Evolutionary conservation across 1,284 basidiomycete species (phyloP), one percentile per base, ranked within the genome.

Genomic region (Papiliotrema terrestris): DNA sequence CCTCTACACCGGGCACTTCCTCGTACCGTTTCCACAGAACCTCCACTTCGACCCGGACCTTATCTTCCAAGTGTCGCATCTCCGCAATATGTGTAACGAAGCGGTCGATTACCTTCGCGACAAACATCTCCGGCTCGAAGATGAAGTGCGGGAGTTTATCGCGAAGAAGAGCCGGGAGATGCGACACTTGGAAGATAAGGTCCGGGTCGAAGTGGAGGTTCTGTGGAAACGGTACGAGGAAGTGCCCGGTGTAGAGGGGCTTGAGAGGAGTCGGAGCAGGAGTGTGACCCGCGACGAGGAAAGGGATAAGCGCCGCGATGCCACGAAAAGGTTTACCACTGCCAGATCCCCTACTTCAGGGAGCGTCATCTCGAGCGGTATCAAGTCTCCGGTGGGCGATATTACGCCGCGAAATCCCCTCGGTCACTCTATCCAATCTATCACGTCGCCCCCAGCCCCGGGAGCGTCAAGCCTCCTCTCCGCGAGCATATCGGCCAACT

Each of bases 21-120:
- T 54, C 51, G 45, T 70, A 76, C 6, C 65, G 66, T 15, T 61
- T 57, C 74, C 74, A 77, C 20, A 77, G 54, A 14, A 66, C 43
- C 58, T 76, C 74, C 13, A 75, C 73, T 53, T 76, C 74, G n/a
- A 57, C 13, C 68, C 67, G 17, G 75, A 76, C 48, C 75, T 71
- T 41, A 75, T 75, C 72, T 79, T 78, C 73, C 62, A n/a, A n/a
- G n/a, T n/a, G n/a, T 77, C 71, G 45, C 61, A 78, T 55, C 66
- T 77, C 68, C 61, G 71, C 8, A 60, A 66, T 17, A 63, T 77
- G 37, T 74, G 74, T 48, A 59, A 65, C 41, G 32, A 56, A 20
- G 72, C 75, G 0, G 67, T 71, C 4, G 60, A 53, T 13, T 54
- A 61, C 23, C 59, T 77, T 25, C 57, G 58, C 17, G 65, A 60